Percentiles rank a stretch among this genome's conserved stretches.
phyloP scores from a whole-genome alignment of 345 rosid species.

The Populus ilicifolia region DNA sequence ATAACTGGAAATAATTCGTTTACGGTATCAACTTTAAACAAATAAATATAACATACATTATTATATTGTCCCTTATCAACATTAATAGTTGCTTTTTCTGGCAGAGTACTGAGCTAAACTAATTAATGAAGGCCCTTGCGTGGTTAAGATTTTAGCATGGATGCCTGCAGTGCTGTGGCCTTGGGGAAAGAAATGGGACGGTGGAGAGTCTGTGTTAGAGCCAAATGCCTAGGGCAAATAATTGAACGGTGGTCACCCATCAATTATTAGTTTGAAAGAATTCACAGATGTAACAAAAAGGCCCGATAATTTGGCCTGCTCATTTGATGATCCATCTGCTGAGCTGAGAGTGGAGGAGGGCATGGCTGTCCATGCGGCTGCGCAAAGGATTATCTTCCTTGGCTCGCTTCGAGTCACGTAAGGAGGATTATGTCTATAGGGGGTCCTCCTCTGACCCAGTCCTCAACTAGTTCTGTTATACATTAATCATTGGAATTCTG shows the following conservation, averaged over 20 bases:
- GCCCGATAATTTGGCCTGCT: background rate
- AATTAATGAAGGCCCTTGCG: too few relatives aligned
- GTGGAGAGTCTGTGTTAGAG: background rate
- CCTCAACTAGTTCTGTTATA: background rate
- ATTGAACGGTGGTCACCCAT: background rate
- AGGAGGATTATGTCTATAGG: background rate
- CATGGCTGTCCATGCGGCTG: background rate
- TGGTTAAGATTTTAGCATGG: background rate
- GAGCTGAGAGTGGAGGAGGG: background rate
- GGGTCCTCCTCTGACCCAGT: background rate
- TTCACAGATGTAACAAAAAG: background rate
- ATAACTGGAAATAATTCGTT: too few relatives aligned
- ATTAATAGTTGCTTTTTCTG: too few relatives aligned
- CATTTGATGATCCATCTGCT: background rate
- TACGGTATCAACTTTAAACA: too few relatives aligned
- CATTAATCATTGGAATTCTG: background rate
- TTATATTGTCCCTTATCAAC: too few relatives aligned
- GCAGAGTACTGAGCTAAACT: too few relatives aligned
- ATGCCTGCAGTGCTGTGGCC: background rate
- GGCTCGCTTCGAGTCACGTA: background rate
- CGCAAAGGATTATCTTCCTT: background rate
- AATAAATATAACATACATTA: too few relatives aligned
- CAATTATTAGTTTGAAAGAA: background rate
- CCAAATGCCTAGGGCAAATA: background rate
- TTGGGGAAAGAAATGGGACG: background rate